These are phyloP conservation scores for Myxozyma neotropica DNA, from an alignment of 805 yeast genomes.

Conservation along the genomic window DNA sequence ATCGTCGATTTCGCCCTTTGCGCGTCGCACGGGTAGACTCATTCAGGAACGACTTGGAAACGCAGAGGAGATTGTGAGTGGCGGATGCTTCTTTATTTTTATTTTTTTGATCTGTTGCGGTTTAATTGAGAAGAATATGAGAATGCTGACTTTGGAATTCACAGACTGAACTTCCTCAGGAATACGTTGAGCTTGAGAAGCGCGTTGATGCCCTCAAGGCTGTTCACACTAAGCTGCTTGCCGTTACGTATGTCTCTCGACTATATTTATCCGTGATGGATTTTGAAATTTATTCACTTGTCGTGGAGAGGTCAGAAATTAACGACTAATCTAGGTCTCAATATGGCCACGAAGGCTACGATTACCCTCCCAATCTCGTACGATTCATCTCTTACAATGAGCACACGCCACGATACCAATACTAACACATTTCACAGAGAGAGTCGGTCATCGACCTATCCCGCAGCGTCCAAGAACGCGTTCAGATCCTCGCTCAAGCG, in stretches of 20 bases:
- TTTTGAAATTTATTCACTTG: no score
- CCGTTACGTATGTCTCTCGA: conserved; percentile 48
- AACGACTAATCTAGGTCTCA: conserved; percentile 46
- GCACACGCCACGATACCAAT: background rate
- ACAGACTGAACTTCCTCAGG: conserved; percentile 75
- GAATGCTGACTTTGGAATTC: background rate
- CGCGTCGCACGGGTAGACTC: conserved; percentile 76
- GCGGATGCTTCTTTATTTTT: background rate
- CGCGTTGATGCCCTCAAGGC: conserved; percentile 72
- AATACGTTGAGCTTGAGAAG: conserved; percentile 72
- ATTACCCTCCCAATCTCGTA: conserved; percentile 70
- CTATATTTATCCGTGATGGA: background rate
- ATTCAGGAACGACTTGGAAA: conserved; percentile 80
- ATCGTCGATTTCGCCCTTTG: conserved; percentile 64
- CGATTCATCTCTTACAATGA: conserved; percentile 1
- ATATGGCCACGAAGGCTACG: conserved; percentile 78
- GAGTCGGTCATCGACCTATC: conserved; percentile 78
- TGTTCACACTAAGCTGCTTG: conserved; percentile 60
- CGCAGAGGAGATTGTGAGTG: conserved; percentile 64
- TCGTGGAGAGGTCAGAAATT: conserved; percentile 40
- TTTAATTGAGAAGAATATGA: background rate
- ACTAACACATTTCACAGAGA: conserved; percentile 44
- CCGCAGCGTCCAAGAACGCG: conserved; percentile 63
- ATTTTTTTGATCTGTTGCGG: background rate
- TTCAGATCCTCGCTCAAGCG: conserved; percentile 69